Evolutionary conservation across 441 rosid species (phyloP), one percentile per base, ranked within the genome.

Genomic region (Euphorbia schlechtendalii): DNA sequence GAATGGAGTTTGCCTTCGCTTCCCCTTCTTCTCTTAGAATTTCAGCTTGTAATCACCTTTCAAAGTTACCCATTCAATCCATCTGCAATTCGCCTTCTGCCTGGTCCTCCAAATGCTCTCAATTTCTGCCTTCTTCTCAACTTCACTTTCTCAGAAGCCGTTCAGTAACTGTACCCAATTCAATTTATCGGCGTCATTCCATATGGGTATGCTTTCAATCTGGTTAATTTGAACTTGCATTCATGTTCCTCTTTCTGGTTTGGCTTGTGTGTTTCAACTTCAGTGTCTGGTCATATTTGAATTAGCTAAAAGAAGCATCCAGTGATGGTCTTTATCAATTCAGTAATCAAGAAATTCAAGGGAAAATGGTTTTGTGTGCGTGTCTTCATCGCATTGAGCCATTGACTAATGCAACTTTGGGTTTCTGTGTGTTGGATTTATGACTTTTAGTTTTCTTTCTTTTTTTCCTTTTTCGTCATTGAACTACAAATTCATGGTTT

Each of bases 1-100:
- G 21, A 34, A 87, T 90, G 95, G 95, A 87, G 83, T 84, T 86
- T 69, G 73, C 85, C 6, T 66, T 78, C 70, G 69, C 86, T 28
- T 77, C 66, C 51, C 73, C 82, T 18, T 79, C 86, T 54, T 68
- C 66, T 65, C 63, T 81, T 5, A 73, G 79, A 41, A 58, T 83
- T 71, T 81, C 86, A 36, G 76, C 84, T 53, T 77, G 68, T 76
- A 77, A 34, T 68, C 66, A 54, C 52, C 81, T 55, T 8, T 57
- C 78, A 12, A 73, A 73, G 20, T 11, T 65, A 69, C 74, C 76
- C 66, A 45, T 69, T 58, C 78, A 71, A 24, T 74, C 74, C 45
- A 54, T 53, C n/a, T 46, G 57, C 63, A 59, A 14, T 8, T 61
- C 69, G 2, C 48, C 65, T 21, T 65, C 52, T 48, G 46, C 56